Percentiles rank a stretch among this genome's conserved stretches.
Evolutionary conservation across 2,329 filamentous ascomycete species (phyloP).

Genomic region (Eutypella sp.): DNA sequence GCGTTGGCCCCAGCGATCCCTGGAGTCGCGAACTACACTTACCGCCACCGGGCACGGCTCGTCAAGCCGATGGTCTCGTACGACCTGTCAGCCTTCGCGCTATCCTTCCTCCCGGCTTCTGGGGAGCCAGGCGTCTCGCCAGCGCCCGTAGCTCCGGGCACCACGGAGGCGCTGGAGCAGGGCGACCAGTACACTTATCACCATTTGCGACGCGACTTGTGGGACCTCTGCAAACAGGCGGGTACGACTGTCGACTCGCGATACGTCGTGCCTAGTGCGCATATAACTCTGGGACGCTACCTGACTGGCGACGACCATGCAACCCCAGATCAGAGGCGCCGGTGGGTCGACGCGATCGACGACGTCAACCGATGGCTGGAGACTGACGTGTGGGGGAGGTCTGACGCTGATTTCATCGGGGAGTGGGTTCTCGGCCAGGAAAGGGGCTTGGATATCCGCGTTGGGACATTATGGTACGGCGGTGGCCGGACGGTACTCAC

Average conservation of each 20-base stretch:
- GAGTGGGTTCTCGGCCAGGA: conserved; percentile 90
- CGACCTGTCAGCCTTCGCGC: conserved; percentile 77
- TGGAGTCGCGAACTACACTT: conserved; percentile 61
- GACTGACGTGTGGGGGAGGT: conserved; percentile 61
- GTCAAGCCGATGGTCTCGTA: conserved; percentile 80
- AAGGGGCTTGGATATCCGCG: conserved; percentile 69
- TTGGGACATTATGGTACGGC: conserved; percentile 81
- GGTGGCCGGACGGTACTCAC: conserved; percentile 65
- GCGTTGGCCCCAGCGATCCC: conserved; percentile 52
- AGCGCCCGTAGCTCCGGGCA: conserved; percentile 32
- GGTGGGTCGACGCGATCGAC: conserved; percentile 68
- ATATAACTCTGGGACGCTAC: conserved; percentile 83
- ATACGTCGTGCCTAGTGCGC: conserved; percentile 84
- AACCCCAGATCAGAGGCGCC: conserved; percentile 50
- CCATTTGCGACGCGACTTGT: conserved; percentile 79
- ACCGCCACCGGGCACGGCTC: conserved; percentile 64
- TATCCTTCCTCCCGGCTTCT: conserved; percentile 80
- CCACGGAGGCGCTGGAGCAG: conserved; percentile 31
- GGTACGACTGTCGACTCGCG: conserved; percentile 70
- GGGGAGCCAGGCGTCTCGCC: conserved; percentile 49
- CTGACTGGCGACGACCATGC: conserved; percentile 62
- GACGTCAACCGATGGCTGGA: conserved; percentile 72
- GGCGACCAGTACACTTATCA: conserved; percentile 79
- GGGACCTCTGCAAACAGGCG: conserved; percentile 51
- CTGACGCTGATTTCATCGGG: conserved; percentile 42